A percentile compares a stretch with the other conserved stretches of the same genome.
Conservation (phyloP, 371 early-diverging fungal species). For the Basidiobolus heterosporus region DNA sequence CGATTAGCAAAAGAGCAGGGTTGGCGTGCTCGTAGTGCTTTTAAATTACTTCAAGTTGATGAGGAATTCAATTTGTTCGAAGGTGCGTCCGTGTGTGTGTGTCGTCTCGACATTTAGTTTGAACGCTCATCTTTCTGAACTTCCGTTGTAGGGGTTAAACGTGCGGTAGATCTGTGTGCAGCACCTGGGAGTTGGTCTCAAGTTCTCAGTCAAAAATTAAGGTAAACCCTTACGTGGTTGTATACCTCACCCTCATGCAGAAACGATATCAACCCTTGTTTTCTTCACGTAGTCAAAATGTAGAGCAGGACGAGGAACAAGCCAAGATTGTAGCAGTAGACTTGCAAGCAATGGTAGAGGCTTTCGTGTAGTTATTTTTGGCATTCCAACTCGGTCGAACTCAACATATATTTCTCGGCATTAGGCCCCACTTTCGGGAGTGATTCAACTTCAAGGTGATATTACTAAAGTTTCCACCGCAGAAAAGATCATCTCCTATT, state of each 20-base stretch:
- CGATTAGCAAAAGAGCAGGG: constrained; percentile 92
- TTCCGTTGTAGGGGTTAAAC: constrained; percentile 70
- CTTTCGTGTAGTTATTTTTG: neutral
- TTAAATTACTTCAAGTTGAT: constrained; percentile 93
- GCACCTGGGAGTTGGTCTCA: constrained; percentile 99
- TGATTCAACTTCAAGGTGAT: constrained; percentile 91
- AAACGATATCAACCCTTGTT: neutral
- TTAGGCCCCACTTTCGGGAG: constrained; percentile 83
- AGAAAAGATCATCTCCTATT: constrained; percentile 69
- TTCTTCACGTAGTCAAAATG: constrained; percentile 17
- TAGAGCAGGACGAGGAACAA: constrained; percentile 35
- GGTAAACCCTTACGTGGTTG: constrained; percentile 11
- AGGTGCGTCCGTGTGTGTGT: no score
- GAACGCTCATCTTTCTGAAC: no score
- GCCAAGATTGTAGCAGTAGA: constrained; percentile 94
- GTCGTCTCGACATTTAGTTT: no score
- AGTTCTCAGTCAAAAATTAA: constrained; percentile 67
- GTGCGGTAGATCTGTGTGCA: constrained; percentile 95
- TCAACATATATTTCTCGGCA: neutral
- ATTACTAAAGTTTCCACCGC: constrained; percentile 93
- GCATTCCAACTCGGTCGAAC: no score
- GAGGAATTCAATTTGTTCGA: constrained; percentile 82
- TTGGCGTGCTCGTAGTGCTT: constrained; percentile 94
- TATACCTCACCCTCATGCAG: neutral
- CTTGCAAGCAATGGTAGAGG: constrained; percentile 84